A percentile compares a stretch with the other conserved stretches of the same genome.
Conservation (phyloP, 2,329 filamentous ascomycete species). For the Claviceps pazoutovae region DNA sequence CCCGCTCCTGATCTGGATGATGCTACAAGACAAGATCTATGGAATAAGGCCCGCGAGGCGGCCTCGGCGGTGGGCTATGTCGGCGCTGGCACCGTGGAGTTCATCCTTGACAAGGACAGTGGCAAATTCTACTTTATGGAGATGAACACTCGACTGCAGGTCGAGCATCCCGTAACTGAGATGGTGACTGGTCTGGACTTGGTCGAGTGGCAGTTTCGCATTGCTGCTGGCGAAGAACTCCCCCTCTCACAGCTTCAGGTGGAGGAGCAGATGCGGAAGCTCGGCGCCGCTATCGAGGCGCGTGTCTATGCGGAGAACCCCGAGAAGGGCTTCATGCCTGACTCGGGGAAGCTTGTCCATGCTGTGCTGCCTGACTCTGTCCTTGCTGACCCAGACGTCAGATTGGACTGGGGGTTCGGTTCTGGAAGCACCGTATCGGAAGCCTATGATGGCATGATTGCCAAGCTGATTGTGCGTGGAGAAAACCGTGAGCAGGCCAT, state of each 20-base stretch:
- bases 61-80: constrained; percentile 70
- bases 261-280: constrained; percentile 56
- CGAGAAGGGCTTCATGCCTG: constrained; percentile 80
- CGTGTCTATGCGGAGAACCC: constrained; percentile 95
- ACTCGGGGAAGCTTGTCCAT: constrained; percentile 78
- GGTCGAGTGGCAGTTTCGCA: constrained; percentile 92
- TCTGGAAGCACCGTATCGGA: constrained; percentile 85
- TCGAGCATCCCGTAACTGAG: constrained; percentile 85
- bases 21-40: constrained; percentile 44
- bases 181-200: constrained; percentile 59
- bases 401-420: constrained; percentile 87
- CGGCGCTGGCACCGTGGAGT: constrained; percentile 84
- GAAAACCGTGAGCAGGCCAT: constrained; percentile 67
- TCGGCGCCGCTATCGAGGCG: constrained; percentile 86
- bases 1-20: constrained; percentile 57
- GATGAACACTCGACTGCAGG: constrained; percentile 80
- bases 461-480: constrained; percentile 87
- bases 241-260: constrained; percentile 48
- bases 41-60: constrained; percentile 51
- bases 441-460: constrained; percentile 97
- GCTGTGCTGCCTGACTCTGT: constrained; percentile 57
- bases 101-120: constrained; percentile 71
- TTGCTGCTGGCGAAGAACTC: constrained; percentile 42
- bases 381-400: constrained; percentile 52
- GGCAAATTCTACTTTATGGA: constrained; percentile 74